These are phyloP conservation scores for Yarrowia sp. DNA, from an alignment of 805 yeast species.

Conservation along the genomic window DNA sequence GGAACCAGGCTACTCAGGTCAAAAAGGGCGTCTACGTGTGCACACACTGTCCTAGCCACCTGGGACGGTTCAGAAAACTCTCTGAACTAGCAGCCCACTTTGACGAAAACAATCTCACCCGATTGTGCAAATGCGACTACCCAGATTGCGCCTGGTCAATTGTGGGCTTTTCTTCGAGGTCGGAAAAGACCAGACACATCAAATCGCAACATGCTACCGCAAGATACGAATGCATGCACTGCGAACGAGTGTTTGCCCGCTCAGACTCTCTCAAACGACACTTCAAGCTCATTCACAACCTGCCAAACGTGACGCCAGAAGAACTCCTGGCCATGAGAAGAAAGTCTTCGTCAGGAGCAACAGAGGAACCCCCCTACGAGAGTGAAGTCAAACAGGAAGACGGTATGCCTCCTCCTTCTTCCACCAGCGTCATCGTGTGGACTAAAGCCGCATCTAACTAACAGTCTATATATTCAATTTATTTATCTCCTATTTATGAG, in stretches of 20 bases:
- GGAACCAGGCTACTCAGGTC: conserved; percentile 30
- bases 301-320: not conserved
- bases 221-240: conserved; percentile 1
- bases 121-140: conserved; percentile 31
- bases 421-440: not conserved
- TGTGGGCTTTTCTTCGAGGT: conserved; percentile 34
- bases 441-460: not conserved
- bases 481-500: not conserved
- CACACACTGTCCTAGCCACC: conserved; percentile 24
- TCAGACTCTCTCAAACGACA: conserved; percentile 35
- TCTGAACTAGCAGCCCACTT: conserved; percentile 30
- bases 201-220: conserved; percentile 16
- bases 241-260: conserved; percentile 16
- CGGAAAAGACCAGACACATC: conserved; percentile 35
- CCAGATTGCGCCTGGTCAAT: conserved; percentile 33
- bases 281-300: conserved; percentile 33
- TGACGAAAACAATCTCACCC: conserved; percentile 32
- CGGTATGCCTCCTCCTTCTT: conserved; percentile 4
- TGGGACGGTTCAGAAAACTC: conserved; percentile 17
- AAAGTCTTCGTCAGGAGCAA: not conserved
- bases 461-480: conserved; percentile 14
- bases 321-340: conserved; percentile 1
- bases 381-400: not conserved
- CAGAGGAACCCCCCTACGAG: not conserved
- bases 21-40: conserved; percentile 38